These are phyloP conservation scores for Monosporascus sp. DNA, from an alignment of 2,329 filamentous ascomycete species.

Conservation along the genomic window DNA sequence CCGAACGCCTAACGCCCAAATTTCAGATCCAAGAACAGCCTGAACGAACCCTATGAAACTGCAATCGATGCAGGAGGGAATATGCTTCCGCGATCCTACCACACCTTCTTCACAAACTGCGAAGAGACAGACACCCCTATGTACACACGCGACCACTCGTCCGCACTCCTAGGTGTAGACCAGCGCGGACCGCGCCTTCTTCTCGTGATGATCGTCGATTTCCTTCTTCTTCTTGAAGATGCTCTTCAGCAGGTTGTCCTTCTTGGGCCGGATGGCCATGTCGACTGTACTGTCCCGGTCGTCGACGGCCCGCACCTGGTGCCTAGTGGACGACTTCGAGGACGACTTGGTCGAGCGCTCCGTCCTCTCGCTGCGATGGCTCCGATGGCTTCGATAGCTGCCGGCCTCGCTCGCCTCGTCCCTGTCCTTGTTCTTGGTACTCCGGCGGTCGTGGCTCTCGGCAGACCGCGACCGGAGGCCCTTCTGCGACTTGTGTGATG, in stretches of 20 bases:
- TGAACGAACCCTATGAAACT: no score
- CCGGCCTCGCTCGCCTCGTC: constrained; percentile 32
- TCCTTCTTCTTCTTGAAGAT: constrained; percentile 54
- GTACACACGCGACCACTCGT: no score
- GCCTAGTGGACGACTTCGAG: constrained; percentile 20
- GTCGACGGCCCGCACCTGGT: constrained; percentile 27
- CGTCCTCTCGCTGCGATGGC: constrained; percentile 27
- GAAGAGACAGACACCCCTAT: no score
- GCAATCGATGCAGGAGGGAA: no score
- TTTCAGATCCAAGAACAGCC: no score
- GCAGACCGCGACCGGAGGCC: constrained; percentile 8
- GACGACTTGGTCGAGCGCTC: constrained; percentile 25
- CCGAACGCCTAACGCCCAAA: no score
- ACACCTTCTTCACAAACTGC: no score
- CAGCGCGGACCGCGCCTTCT: constrained; percentile 13
- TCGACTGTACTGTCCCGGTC: constrained; percentile 31
- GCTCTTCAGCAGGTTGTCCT: constrained; percentile 52
- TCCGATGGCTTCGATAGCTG: constrained; percentile 24
- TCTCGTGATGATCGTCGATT: constrained; percentile 2
- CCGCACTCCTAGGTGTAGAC: constrained; percentile 7
- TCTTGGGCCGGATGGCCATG: constrained; percentile 38
- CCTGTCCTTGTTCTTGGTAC: constrained; percentile 24
- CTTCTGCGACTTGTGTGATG: constrained; percentile 23
- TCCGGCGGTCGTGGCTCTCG: constrained; percentile 8
- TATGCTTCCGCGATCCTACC: no score